These are phyloP conservation scores for Xylaria telfairii DNA, from an alignment of 495 filamentous ascomycete species.

Conservation along the genomic window DNA sequence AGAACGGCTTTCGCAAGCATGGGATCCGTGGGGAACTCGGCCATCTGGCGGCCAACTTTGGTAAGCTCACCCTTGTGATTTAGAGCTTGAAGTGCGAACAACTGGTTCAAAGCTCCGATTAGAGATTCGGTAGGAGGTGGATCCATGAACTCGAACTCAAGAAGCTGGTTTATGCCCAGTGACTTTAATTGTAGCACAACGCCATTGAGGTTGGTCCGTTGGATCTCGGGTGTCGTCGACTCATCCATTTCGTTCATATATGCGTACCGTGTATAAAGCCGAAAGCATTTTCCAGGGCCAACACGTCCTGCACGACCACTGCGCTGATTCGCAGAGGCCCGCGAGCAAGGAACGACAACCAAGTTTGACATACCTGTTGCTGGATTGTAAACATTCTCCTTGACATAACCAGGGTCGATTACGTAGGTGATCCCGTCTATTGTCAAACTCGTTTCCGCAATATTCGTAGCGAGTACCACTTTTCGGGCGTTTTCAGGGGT, in stretches of 20 bases:
- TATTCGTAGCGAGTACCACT: slow-evolving; percentile 88
- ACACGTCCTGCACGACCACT: slow-evolving; percentile 92
- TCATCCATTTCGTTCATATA: slow-evolving; percentile 95
- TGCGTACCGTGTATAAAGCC: slow-evolving; percentile 92
- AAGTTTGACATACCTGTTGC: slow-evolving; percentile 90
- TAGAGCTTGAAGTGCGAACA: slow-evolving; percentile 89
- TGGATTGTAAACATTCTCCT: slow-evolving; percentile 94
- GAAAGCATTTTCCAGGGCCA: slow-evolving; percentile 92
- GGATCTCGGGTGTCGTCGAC: slow-evolving; percentile 92
- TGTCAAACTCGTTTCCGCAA: slow-evolving; percentile 86
- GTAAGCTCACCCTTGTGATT: slow-evolving; percentile 91
- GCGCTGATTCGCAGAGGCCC: slow-evolving; percentile 93
- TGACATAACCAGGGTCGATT: slow-evolving; percentile 90
- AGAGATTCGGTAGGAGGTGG: slow-evolving; percentile 89
- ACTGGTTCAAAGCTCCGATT: slow-evolving; percentile 87
- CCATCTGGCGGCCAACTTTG: slow-evolving; percentile 92
- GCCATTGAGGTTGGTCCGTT: slow-evolving; percentile 83
- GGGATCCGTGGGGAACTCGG: slow-evolving; percentile 93
- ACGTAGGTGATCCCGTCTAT: slow-evolving; percentile 93
- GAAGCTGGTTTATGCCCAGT: slow-evolving; percentile 90
- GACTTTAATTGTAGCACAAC: slow-evolving; percentile 88
- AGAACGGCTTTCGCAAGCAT: slow-evolving; percentile 93
- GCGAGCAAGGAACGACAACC: slow-evolving; percentile 88
- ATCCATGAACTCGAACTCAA: slow-evolving; percentile 97
- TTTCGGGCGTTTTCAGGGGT: slow-evolving; percentile 82